These are phyloP conservation scores for Epichloe typhina DNA, from an alignment of 2,329 filamentous ascomycete genomes.

Conservation along the genomic window DNA sequence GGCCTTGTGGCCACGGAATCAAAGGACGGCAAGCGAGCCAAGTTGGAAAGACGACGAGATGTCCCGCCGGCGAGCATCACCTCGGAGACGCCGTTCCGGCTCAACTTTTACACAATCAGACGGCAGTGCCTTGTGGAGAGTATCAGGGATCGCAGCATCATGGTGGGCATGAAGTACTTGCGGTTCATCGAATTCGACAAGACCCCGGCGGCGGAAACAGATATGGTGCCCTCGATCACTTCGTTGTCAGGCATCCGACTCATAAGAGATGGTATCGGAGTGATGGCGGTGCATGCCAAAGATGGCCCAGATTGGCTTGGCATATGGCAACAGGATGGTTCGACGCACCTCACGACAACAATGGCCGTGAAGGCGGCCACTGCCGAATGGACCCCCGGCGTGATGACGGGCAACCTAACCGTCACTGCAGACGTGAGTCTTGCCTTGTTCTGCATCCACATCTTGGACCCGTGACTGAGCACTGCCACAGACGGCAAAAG, in stretches of 20 bases:
- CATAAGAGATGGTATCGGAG: conserved; percentile 4
- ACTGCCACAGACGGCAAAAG: conserved; percentile 5
- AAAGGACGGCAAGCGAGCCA: not conserved
- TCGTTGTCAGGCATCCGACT: conserved; percentile 2
- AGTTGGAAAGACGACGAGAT: conserved; percentile 1
- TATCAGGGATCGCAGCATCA: not conserved
- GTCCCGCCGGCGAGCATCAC: not conserved
- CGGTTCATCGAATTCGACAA: conserved; percentile 4
- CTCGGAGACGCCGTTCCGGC: conserved; percentile 2
- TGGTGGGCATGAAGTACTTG: conserved; percentile 6
- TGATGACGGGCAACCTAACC: not conserved
- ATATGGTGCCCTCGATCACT: not conserved
- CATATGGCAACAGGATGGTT: conserved; percentile 5
- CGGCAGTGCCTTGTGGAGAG: conserved; percentile 2
- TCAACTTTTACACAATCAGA: conserved; percentile 5
- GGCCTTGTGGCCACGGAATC: not conserved
- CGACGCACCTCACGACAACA: not conserved
- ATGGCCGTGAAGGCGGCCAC: not conserved
- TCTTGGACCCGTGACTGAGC: not conserved
- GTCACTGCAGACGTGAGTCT: conserved; percentile 7
- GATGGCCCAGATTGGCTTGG: conserved; percentile 4
- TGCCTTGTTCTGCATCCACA: not conserved
- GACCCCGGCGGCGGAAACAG: not conserved
- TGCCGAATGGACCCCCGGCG: conserved; percentile 1
- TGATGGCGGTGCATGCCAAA: conserved; percentile 4